phyloP scores from a whole-genome alignment of 2,329 filamentous ascomycete genomes.

The Phialemoniopsis sp. region DNA sequence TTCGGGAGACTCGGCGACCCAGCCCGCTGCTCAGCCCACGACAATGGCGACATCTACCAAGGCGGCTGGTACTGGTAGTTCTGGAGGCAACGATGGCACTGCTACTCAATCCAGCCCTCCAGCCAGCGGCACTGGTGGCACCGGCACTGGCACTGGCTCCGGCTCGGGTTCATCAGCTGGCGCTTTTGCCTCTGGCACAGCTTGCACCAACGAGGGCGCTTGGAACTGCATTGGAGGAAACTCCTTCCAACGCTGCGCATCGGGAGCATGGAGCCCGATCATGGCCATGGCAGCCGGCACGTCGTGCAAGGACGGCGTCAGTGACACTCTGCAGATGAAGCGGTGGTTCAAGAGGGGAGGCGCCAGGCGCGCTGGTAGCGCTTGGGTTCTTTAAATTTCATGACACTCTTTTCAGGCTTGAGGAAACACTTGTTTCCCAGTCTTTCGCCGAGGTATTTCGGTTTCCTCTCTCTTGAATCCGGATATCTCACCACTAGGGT shows the following conservation, averaged over 20 bases:
- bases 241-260: conserved; percentile 60
- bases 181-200: conserved; percentile 24
- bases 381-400: background rate
- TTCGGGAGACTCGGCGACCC: conserved; percentile 2
- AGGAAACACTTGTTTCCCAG: too few relatives aligned
- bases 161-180: too few relatives aligned
- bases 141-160: conserved; percentile 1
- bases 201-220: conserved; percentile 48
- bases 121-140: conserved; percentile 16
- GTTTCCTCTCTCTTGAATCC: too few relatives aligned
- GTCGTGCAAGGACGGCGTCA: conserved; percentile 28
- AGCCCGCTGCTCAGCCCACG: too few relatives aligned
- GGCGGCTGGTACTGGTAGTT: too few relatives aligned
- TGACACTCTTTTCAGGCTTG: too few relatives aligned
- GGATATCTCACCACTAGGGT: too few relatives aligned
- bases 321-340: conserved; percentile 1
- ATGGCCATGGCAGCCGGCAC: conserved; percentile 50
- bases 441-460: too few relatives aligned
- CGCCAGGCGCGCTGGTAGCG: background rate
- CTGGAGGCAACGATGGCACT: too few relatives aligned
- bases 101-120: conserved; percentile 10
- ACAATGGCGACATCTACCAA: too few relatives aligned
- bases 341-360: background rate
- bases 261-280: conserved; percentile 46
- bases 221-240: conserved; percentile 51